These are phyloP conservation scores for Colletotrichum sp. DNA, from an alignment of 2,329 filamentous ascomycete species.

Conservation along the genomic window DNA sequence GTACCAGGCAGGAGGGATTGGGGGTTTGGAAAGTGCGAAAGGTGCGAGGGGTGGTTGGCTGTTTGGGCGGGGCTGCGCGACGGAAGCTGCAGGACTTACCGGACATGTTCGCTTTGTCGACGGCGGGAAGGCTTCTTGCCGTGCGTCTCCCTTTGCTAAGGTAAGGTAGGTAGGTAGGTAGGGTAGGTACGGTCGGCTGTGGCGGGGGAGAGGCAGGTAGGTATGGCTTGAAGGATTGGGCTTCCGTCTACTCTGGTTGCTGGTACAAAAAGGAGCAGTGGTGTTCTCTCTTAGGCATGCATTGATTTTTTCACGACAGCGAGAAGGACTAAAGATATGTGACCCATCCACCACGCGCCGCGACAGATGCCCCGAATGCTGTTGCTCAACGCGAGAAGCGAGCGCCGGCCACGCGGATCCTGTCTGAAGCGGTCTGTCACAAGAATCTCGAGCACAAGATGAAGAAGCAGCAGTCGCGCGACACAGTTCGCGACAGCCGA, in stretches of 20 bases:
- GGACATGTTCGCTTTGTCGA: conserved; percentile 9
- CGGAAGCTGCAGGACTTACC: conserved; percentile 15
- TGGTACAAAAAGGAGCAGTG: background rate
- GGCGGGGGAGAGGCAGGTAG: background rate
- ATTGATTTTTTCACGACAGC: conserved; percentile 20
- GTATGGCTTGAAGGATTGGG: background rate
- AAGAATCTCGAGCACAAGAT: background rate
- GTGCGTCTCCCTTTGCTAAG: conserved; percentile 4
- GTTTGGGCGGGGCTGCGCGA: background rate
- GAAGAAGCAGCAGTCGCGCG: background rate
- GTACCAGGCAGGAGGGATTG: background rate
- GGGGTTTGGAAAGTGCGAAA: background rate
- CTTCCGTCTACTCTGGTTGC: background rate
- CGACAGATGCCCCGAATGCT: background rate
- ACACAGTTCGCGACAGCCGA: background rate
- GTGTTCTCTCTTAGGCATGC: conserved; percentile 18
- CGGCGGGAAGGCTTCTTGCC: background rate
- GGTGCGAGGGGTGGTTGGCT: background rate
- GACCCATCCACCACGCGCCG: conserved; percentile 18
- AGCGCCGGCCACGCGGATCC: conserved; percentile 1
- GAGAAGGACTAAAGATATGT: conserved; percentile 19
- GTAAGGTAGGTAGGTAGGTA: background rate
- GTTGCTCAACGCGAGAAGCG: background rate
- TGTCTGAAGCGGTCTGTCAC: conserved; percentile 2
- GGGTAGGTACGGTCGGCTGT: background rate